phyloP scores from a whole-genome alignment of 139 green algal species.

The Tetraselmis chui region DNA sequence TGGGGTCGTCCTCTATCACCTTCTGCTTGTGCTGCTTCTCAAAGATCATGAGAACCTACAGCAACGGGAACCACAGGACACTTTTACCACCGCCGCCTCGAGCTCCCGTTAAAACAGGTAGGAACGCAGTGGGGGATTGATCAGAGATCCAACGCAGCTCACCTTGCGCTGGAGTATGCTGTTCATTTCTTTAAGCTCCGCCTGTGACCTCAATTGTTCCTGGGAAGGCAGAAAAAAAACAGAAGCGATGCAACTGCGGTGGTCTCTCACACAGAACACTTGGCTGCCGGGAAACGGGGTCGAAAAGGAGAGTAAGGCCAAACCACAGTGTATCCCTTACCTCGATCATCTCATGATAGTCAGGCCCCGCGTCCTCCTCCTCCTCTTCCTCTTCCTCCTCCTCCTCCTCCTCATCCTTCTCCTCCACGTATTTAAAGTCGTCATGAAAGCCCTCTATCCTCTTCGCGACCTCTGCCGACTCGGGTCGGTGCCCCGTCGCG shows the following conservation, averaged over 20 bases:
- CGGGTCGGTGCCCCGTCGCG: background rate
- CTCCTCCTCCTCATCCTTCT: background rate
- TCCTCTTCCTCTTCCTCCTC: background rate
- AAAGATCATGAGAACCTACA: background rate
- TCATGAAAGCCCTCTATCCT: background rate
- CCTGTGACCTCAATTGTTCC: background rate
- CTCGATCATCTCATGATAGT: background rate
- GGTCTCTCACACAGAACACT: no score
- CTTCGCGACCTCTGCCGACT: background rate
- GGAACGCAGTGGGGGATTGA: no score
- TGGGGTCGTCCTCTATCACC: background rate
- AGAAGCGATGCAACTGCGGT: no score
- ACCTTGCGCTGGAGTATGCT: background rate
- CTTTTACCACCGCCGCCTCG: no score
- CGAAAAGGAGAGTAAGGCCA: no score
- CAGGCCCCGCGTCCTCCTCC: background rate
- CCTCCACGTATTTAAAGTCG: background rate
- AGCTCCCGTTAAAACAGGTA: no score
- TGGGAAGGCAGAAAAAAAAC: no score
- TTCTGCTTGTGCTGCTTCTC: background rate
- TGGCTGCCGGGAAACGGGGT: no score
- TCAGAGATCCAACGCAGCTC: background rate
- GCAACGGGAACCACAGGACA: no score
- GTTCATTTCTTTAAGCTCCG: background rate
- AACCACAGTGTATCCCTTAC: no score